Base-by-base conservation (phyloP, 2,329 filamentous ascomycete genomes). In the Xylaria sp. region DNA sequence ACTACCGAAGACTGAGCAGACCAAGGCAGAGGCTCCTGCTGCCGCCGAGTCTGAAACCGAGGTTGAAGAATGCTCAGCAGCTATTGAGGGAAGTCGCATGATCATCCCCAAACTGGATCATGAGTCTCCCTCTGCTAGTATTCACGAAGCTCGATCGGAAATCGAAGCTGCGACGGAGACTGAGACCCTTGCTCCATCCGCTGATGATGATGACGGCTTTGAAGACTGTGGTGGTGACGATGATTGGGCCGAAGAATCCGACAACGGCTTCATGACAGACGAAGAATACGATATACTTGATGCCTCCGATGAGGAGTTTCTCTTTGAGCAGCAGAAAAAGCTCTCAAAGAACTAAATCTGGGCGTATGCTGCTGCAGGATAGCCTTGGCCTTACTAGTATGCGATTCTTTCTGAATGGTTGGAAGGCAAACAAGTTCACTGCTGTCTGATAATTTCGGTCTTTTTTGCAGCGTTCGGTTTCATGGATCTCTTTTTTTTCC, bases 241-340 rank as follows among this genome's bases (percentile, higher is more conserved):
- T n/a, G 90, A 90, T 55, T 89, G 86, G 84, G 81, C 80, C n/a
- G 83, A 83, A 43, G 85, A 88, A n/a, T 87, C 86, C 0, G 88
- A 90, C 13, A 89, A 92, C 68, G 92, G 91, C 13, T 97, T 97
- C 85, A 82, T 97, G 84, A 98, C 96, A 0, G 96, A 99, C 72
- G 96, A 98, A 80, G 96, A 99, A 82, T 99, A 98, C 79, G 96
- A 99, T 76, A 94, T 98, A 72, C 89, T 98, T 53, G 94, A 97
- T 82, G 95, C 94, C 50, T 97, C 93, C 67, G 95, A 98, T 73
- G 93, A 97, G 79, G 95, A 98, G 78, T 91, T 87, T 72, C 79
- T 89, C 60, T 85, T 86, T 69, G 88, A 88, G 75, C 83, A 86
- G 76, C 80, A 83, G 74, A 81, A 80, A 74, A 81, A 61, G 48